phyloP scores from a whole-genome alignment of 495 filamentous ascomycete genomes.

The Aspergillus kassunensis region DNA sequence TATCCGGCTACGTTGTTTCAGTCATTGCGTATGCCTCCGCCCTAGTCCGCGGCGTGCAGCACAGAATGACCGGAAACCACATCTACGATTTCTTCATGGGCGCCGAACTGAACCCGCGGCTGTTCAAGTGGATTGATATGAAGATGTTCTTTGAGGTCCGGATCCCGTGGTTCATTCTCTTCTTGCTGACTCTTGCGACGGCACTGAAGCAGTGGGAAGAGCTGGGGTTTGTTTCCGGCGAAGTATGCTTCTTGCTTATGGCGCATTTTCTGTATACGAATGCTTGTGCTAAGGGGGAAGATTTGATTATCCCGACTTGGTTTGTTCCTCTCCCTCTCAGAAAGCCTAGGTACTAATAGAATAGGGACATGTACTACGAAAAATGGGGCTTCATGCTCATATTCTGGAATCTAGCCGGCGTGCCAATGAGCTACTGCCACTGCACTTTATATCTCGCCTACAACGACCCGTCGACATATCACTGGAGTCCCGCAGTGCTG shows the following conservation, averaged over 20 bases:
- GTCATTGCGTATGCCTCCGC: conserved; percentile 79
- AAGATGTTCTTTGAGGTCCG: conserved; percentile 99
- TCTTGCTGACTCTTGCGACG: conserved; percentile 69
- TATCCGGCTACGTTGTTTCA: conserved; percentile 74
- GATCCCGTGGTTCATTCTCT: conserved; percentile 91
- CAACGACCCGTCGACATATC: conserved; percentile 74
- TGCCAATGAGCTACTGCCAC: conserved; percentile 94
- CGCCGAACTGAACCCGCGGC: conserved; percentile 87
- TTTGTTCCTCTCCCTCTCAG: conserved; percentile 23
- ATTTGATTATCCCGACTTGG: conserved; percentile 88
- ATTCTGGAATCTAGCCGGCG: conserved; percentile 98
- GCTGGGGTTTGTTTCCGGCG: conserved; percentile 83
- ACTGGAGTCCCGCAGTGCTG: conserved; percentile 62
- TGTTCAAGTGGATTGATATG: conserved; percentile 86
- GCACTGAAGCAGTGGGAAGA: conserved; percentile 80
- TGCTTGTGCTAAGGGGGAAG: conserved; percentile 91
- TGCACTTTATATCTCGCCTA: conserved; percentile 87
- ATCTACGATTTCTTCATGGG: conserved; percentile 99
- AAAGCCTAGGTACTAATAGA: not conserved
- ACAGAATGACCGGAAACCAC: conserved; percentile 88
- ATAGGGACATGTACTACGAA: conserved; percentile 93
- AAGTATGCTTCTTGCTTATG: conserved; percentile 79
- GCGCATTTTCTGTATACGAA: conserved; percentile 93
- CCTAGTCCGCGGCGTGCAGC: conserved; percentile 67
- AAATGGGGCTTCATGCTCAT: conserved; percentile 99